Percentiles rank a stretch among this genome's conserved stretches.
phyloP scores from a whole-genome alignment of 257 asterid genomes.

The Schizonepeta tenuifolia region DNA sequence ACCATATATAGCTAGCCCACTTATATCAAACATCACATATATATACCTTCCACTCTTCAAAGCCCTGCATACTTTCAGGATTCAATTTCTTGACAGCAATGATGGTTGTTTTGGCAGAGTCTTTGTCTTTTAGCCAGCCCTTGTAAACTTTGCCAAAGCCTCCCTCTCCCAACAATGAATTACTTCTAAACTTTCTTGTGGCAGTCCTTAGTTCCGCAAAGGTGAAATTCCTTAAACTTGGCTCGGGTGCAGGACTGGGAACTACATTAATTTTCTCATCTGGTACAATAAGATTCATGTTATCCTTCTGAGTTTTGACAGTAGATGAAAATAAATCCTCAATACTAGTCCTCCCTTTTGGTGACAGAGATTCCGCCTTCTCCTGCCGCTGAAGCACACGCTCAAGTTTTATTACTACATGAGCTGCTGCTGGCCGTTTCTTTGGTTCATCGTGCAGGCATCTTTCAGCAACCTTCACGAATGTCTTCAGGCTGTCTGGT shows the following conservation, averaged over 20 bases:
- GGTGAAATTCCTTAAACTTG: constrained; percentile 51
- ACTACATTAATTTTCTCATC: not conserved
- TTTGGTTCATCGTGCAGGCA: constrained; percentile 61
- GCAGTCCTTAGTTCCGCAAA: constrained; percentile 68
- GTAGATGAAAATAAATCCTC: constrained; percentile 32
- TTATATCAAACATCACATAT: too few species aligned
- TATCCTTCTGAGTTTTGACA: constrained; percentile 27
- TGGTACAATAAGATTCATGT: too few species aligned
- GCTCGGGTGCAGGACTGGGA: not conserved
- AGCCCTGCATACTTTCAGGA: constrained; percentile 73
- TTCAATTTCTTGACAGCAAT: constrained; percentile 84
- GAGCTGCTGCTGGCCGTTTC: constrained; percentile 55
- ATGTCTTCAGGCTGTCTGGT: constrained; percentile 54
- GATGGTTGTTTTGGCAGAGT: constrained; percentile 41
- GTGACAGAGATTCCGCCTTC: constrained; percentile 32
- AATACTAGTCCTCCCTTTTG: constrained; percentile 23
- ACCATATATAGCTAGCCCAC: too few species aligned
- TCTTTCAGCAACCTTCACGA: constrained; percentile 52
- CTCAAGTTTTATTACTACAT: constrained; percentile 55
- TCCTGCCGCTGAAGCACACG: constrained; percentile 58
- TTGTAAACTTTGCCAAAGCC: constrained; percentile 95
- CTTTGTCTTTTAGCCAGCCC: constrained; percentile 79
- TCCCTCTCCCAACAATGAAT: constrained; percentile 82
- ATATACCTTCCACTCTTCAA: too few species aligned
- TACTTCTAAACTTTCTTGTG: constrained; percentile 69